phyloP scores from a whole-genome alignment of 495 filamentous ascomycete genomes.

The Trichoderma erinaceum region DNA sequence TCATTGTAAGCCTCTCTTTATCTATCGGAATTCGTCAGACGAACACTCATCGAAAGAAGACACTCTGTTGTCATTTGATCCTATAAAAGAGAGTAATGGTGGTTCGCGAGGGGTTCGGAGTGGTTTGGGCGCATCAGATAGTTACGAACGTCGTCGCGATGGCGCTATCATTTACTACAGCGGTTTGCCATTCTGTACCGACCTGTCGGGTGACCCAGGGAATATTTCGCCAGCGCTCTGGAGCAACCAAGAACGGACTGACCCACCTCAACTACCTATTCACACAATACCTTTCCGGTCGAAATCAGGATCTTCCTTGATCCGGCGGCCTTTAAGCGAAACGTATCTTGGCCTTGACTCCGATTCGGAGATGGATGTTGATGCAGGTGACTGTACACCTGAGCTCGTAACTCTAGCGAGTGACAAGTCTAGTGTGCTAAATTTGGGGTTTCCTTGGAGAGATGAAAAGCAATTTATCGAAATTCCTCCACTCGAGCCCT shows the following conservation, averaged over 20 bases:
- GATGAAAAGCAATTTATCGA: conserved; percentile 23
- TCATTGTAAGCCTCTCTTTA: conserved; percentile 60
- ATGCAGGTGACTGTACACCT: conserved; percentile 18
- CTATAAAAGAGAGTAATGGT: conserved; percentile 32
- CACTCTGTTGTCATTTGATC: conserved; percentile 28
- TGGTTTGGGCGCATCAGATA: conserved; percentile 34
- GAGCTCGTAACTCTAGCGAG: conserved; percentile 18
- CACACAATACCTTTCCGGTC: background rate
- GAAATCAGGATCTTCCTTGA: conserved; percentile 42
- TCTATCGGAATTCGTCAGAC: conserved; percentile 39
- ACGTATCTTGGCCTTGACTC: conserved; percentile 14
- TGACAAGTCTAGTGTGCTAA: conserved; percentile 22
- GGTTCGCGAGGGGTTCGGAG: conserved; percentile 36
- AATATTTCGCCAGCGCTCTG: conserved; percentile 33
- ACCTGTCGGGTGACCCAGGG: conserved; percentile 59
- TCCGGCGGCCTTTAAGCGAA: conserved; percentile 38
- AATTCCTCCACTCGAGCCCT: conserved; percentile 45
- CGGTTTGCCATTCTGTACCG: conserved; percentile 66
- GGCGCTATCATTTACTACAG: conserved; percentile 80
- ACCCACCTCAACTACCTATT: conserved; percentile 9
- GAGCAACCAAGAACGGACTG: conserved; percentile 24
- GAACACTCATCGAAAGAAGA: conserved; percentile 37
- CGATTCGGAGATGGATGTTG: conserved; percentile 20
- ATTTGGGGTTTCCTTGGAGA: conserved; percentile 34
- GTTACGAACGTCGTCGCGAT: conserved; percentile 44